phyloP scores from a whole-genome alignment of 108 stramenopile genomes.

The Stephanodiscus triporus region DNA sequence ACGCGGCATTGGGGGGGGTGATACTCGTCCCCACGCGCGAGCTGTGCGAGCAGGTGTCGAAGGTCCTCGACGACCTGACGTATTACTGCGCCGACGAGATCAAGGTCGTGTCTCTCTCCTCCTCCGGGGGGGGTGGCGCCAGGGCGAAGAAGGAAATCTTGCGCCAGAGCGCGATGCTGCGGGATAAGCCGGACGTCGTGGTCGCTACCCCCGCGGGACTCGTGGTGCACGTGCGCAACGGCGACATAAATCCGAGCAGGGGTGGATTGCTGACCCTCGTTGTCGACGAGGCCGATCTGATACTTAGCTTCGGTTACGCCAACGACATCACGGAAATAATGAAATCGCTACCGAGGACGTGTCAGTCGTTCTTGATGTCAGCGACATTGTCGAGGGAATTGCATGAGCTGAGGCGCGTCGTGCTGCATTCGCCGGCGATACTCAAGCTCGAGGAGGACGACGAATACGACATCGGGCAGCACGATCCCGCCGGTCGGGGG shows the following conservation, averaged over 20 bases:
- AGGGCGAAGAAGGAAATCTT: conserved; percentile 44
- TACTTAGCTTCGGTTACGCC: conserved; percentile 94
- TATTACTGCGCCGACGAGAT: conserved; percentile 93
- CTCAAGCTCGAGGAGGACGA: conserved; percentile 92
- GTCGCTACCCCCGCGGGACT: conserved; percentile 81
- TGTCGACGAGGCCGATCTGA: conserved; percentile 98
- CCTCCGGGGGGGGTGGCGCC: conserved; percentile 45
- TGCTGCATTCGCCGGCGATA: conserved; percentile 93
- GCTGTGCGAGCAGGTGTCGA: conserved; percentile 90
- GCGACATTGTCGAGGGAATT: conserved; percentile 95
- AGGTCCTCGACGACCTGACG: conserved; percentile 71
- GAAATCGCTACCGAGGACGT: conserved; percentile 88
- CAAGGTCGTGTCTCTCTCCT: conserved; percentile 72
- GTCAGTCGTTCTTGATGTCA: conserved; percentile 97
- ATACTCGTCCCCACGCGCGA: conserved; percentile 97
- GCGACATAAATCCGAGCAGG: conserved; percentile 57
- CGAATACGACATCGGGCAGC: conserved; percentile 19
- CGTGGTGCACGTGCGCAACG: conserved; percentile 71
- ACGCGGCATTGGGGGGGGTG: conserved; percentile 70
- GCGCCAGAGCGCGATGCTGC: conserved; percentile 77
- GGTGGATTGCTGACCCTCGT: conserved; percentile 91
- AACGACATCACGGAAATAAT: conserved; percentile 90
- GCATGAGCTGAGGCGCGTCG: conserved; percentile 89
- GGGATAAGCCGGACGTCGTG: conserved; percentile 77
- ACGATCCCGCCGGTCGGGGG: conserved; percentile 8